Evolutionary conservation across 2,329 filamentous ascomycete species (phyloP).

Genomic region (Hymenoscyphus linearis): DNA sequence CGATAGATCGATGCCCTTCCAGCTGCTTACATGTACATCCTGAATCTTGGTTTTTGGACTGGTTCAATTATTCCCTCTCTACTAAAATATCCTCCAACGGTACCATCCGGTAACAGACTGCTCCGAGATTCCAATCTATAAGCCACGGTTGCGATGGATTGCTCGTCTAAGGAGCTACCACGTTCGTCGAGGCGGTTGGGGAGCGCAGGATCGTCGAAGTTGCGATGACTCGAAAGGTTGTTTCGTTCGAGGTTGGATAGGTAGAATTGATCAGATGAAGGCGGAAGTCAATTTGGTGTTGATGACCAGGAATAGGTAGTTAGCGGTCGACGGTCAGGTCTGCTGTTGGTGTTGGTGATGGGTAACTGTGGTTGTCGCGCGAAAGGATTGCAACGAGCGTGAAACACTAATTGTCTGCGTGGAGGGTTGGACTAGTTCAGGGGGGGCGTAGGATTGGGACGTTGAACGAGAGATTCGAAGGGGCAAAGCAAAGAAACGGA

Average conservation of each 20-base stretch:
- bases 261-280: slow-evolving; percentile 9
- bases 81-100: slow-evolving; percentile 33
- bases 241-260: not conserved
- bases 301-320: slow-evolving; percentile 13
- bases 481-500: not conserved
- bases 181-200: slow-evolving; percentile 16
- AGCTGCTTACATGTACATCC: slow-evolving; percentile 54
- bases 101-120: slow-evolving; percentile 37
- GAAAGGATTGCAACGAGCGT: slow-evolving; percentile 23
- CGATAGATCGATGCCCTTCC: not conserved
- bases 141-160: slow-evolving; percentile 41
- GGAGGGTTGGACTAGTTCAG: slow-evolving; percentile 3
- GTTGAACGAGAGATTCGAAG: not conserved
- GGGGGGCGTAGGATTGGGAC: not conserved
- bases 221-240: slow-evolving; percentile 4
- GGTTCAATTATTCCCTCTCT: slow-evolving; percentile 28
- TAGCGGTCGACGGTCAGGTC: slow-evolving; percentile 5
- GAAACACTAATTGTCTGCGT: slow-evolving; percentile 12
- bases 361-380: not conserved
- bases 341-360: slow-evolving; percentile 7
- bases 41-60: slow-evolving; percentile 29
- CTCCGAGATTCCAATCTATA: slow-evolving; percentile 41
- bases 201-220: not conserved
- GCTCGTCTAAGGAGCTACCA: slow-evolving; percentile 20
- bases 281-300: slow-evolving; percentile 14